Conservation (phyloP, 345 rosid genomes). For the Dipteronia dyeriana region DNA sequence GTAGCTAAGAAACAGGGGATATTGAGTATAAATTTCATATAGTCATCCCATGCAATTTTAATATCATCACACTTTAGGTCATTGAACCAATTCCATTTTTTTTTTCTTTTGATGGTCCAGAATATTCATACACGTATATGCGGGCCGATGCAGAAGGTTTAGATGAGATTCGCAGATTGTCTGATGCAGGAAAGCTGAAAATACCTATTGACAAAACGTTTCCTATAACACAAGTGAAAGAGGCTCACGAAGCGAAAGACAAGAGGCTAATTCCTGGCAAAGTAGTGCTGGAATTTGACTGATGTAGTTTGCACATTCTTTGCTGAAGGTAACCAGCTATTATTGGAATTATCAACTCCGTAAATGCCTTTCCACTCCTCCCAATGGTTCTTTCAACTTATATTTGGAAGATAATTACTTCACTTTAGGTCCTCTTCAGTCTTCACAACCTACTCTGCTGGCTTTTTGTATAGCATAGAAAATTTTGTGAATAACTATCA, state of each 20-base stretch:
- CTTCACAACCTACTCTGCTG: background rate
- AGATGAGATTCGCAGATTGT: constrained; percentile 64
- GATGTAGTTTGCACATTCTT: constrained; percentile 20
- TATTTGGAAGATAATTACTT: constrained; percentile 6
- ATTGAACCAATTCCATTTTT: background rate
- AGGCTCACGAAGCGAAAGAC: constrained; percentile 91
- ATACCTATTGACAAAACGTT: constrained; percentile 85
- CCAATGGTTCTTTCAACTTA: constrained; percentile 2
- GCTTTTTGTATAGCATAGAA: constrained; percentile 20
- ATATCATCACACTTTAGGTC: background rate
- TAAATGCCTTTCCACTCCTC: constrained; percentile 2
- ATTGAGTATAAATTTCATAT: background rate
- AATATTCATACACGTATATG: constrained; percentile 88
- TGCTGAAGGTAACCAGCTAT: background rate
- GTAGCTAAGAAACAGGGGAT: background rate
- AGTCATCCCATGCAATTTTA: background rate
- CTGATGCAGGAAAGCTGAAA: constrained; percentile 74
- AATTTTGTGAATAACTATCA: constrained; percentile 13
- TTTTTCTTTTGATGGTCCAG: constrained; percentile 37
- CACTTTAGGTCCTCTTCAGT: constrained; percentile 1
- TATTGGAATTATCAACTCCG: background rate
- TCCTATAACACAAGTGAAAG: constrained; percentile 68
- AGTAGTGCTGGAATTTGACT: constrained; percentile 79
- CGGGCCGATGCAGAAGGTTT: constrained; percentile 92
- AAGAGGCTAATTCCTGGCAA: constrained; percentile 67